A percentile compares a stretch with the other conserved stretches of the same genome.
Evolutionary conservation across 2,329 filamentous ascomycete species (phyloP).

Genomic region (Fusarium poae): DNA sequence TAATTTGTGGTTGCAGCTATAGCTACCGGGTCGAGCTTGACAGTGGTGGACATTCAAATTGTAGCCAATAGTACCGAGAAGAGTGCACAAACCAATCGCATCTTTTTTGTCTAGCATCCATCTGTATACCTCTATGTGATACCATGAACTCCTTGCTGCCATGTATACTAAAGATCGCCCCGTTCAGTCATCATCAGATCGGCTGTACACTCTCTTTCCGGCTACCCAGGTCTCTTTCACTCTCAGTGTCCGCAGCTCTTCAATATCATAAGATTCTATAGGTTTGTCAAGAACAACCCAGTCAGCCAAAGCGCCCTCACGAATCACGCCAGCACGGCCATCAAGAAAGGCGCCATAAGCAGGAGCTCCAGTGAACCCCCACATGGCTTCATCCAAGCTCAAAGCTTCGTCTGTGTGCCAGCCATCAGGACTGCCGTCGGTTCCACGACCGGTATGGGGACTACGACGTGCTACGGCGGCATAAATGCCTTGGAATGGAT

Average conservation of each 20-base stretch:
- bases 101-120: slow-evolving; percentile 9
- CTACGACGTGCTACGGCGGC: slow-evolving; percentile 73
- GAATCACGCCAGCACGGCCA: slow-evolving; percentile 69
- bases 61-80: not conserved
- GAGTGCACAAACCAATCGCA: not conserved
- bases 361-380: slow-evolving; percentile 71
- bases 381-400: slow-evolving; percentile 69
- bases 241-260: slow-evolving; percentile 65
- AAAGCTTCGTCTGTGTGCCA: slow-evolving; percentile 73
- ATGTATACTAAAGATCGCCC: not conserved
- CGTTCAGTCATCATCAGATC: slow-evolving; percentile 6
- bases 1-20: not conserved
- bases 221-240: slow-evolving; percentile 78
- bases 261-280: slow-evolving; percentile 63
- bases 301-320: slow-evolving; percentile 73
- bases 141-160: slow-evolving; percentile 5
- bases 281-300: slow-evolving; percentile 77
- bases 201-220: slow-evolving; percentile 63
- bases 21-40: not conserved
- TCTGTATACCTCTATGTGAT: not conserved
- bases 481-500: slow-evolving; percentile 77
- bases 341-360: slow-evolving; percentile 72
- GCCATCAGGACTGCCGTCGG: slow-evolving; percentile 61
- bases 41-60: not conserved
- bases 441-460: slow-evolving; percentile 67